phyloP scores from a whole-genome alignment of 1,139 yeast species.

The Wickerhamomyces sp. region DNA sequence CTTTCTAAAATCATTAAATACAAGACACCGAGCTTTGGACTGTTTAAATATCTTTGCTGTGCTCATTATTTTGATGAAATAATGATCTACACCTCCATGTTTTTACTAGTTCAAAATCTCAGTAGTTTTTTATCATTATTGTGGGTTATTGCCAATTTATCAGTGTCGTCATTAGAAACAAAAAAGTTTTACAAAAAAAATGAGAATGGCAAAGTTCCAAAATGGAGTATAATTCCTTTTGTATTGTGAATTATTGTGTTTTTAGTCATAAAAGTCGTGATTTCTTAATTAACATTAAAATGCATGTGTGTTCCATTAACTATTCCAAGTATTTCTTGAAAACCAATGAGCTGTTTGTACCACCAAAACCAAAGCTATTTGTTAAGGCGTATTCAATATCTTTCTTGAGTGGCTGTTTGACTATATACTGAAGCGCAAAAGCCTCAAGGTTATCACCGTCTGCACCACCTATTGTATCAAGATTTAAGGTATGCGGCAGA shows the following conservation, averaged over 20 bases:
- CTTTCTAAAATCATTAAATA: slow-evolving; percentile 64
- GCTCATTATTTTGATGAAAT: slow-evolving; percentile 85
- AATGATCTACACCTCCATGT: slow-evolving; percentile 47
- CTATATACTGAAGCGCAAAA: slow-evolving; percentile 60
- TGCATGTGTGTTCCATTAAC: not conserved
- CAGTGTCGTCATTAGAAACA: slow-evolving; percentile 60
- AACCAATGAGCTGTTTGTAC: slow-evolving; percentile 76
- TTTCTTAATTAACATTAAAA: not conserved
- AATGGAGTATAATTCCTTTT: slow-evolving; percentile 36
- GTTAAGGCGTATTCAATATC: slow-evolving; percentile 59
- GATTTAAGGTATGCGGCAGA: slow-evolving; percentile 80
- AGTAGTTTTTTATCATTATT: slow-evolving; percentile 27
- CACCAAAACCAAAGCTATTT: slow-evolving; percentile 97
- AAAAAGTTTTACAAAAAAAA: slow-evolving; percentile 43
- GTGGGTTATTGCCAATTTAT: slow-evolving; percentile 62
- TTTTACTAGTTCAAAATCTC: slow-evolving; percentile 22
- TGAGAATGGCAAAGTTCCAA: slow-evolving; percentile 25
- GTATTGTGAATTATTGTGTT: slow-evolving; percentile 23
- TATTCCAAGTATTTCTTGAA: slow-evolving; percentile 33
- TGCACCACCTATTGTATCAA: slow-evolving; percentile 46
- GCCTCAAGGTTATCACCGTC: slow-evolving; percentile 34
- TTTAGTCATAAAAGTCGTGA: not conserved
- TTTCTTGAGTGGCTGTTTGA: slow-evolving; percentile 35
- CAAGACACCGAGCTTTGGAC: slow-evolving; percentile 50
- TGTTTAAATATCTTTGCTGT: slow-evolving; percentile 53